Base-by-base conservation (phyloP, 345 rosid species). In the Melastoma malabathricum region DNA sequence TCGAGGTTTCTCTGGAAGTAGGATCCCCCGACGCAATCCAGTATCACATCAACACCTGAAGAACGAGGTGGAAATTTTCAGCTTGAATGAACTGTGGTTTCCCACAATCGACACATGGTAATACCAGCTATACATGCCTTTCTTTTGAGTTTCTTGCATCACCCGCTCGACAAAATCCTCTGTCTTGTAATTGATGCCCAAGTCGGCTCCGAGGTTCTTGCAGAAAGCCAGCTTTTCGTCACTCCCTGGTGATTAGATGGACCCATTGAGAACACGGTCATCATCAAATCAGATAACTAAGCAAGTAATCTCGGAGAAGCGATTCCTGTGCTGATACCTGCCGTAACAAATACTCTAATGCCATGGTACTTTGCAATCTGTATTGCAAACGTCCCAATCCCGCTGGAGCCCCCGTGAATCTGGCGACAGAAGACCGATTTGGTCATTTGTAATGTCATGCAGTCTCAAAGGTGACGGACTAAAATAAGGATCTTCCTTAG, bases 321-420 rank as follows among this genome's bases (percentile, higher is more conserved):
- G 39, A 49, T 25, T 4, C 6, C 19, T 3, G 15, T 25, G 19
- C 5, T 2, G 2, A 49, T 61, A 90, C 96, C 96, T 80, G 98
- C 98, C 13, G 96, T 81, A 60, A 81, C 78, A 43, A 89, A 81
- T 14, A 86, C 98, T 64, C 45, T 73, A 44, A 63, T 69, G 56
- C 98, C 94, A 43, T 43, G 59, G 65, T 64, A 60, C 65, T 83
- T 83, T 16, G 90, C 94, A 10, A 86, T 78, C 74, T 89, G 94
- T 65, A 86, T 76, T 2, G 86, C 96, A 55, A 81, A 86, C 15
- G 86, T 86, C 10, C 97, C 97, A 29, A 86, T 79, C 47, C 96
- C 96, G 62, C 94, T 89, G 29, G 97, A 83, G 39, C 97, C 97
- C 27, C 96, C 92, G 59, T 89, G 97, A 69, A 89, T 70, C 90